Base-by-base conservation (phyloP, 1,284 basidiomycete species). In the Hypsizygus ulmarius region DNA sequence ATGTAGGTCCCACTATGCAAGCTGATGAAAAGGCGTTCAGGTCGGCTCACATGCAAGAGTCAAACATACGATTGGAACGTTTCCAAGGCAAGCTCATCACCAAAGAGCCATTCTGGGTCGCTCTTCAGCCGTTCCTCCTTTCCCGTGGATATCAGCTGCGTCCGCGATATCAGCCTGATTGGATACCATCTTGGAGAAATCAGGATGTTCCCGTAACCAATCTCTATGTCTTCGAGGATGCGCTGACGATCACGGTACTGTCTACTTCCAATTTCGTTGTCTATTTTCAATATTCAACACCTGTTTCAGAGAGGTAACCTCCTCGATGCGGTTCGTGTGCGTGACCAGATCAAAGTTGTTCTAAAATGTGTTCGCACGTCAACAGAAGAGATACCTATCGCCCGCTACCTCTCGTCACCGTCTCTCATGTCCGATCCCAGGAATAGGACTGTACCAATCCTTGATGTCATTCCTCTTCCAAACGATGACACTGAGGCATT, bases 391-490 rank as follows among this genome's bases (percentile, higher is more conserved):
- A 19, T 50, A 11, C 35, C 37, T 3, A 38, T 51, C 2, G 25
- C 45, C n/a, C 11, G 19, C 0, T 28, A 43, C 38, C 39, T 51
- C 14, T 44, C 33, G 16, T 49, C 46, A 11, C 38, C 37, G 14
- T 14, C 15, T 11, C 28, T 48, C 12, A 32, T 25, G 3, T 9
- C 10, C 11, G 46, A 52, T 41, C 36, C 36, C 3, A 43, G 50
- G 28, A 50, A 50, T 30, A 39, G 37, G 7, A 47, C 43, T n/a
- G 45, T 52, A 3, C 50, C 47, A 2, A n/a, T 55, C 5, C 41
- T 55, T 1, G 53, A 55, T 29, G 42, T 43, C 11, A 33, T 55
- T 4, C 41, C 35, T 10, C 16, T 51, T 2, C 49, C 53, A 2
- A 12, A 47, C 11, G 39, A 40, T 8, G 43, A 37, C 19, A 3